A percentile compares a stretch with the other conserved stretches of the same genome.
phyloP scores from a whole-genome alignment of 148 eudicot species.

The Silene latifolia region DNA sequence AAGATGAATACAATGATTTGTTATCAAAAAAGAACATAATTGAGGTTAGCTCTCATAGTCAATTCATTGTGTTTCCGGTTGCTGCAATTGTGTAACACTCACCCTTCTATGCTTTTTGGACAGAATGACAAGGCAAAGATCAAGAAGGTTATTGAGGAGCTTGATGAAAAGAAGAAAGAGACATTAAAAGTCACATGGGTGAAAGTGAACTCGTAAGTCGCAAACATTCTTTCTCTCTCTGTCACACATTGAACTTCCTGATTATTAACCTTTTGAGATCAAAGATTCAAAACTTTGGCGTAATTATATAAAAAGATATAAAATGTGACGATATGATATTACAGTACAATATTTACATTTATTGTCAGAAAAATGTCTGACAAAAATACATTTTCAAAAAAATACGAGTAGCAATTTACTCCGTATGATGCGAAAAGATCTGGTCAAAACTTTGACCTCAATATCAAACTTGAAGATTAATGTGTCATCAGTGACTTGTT shows the following conservation, averaged over 20 bases:
- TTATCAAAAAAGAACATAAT: slow-evolving; percentile 87
- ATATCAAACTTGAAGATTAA: not conserved
- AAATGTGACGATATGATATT: not conserved
- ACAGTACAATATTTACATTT: not conserved
- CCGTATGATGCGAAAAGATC: not conserved
- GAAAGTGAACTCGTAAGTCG: slow-evolving; percentile 76
- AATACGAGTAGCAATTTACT: too few species aligned
- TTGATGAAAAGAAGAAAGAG: slow-evolving; percentile 97
- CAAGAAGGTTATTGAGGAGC: slow-evolving; percentile 92
- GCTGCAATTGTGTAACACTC: not conserved
- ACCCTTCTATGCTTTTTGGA: slow-evolving; percentile 8
- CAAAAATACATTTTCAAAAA: too few species aligned
- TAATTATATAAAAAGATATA: too few species aligned
- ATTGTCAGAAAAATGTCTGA: too few species aligned
- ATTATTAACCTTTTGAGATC: not conserved
- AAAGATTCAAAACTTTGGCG: not conserved
- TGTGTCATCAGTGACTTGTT: not conserved
- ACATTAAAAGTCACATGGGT: slow-evolving; percentile 93
- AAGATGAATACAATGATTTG: slow-evolving; percentile 89
- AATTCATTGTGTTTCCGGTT: slow-evolving; percentile 4
- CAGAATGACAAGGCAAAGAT: slow-evolving; percentile 96
- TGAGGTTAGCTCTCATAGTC: slow-evolving; percentile 53
- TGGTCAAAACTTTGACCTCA: not conserved
- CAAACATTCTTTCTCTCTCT: not conserved
- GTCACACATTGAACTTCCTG: not conserved